Evolutionary conservation across 306 rosid species (phyloP).

Genomic region (Rubus parviflorus): DNA sequence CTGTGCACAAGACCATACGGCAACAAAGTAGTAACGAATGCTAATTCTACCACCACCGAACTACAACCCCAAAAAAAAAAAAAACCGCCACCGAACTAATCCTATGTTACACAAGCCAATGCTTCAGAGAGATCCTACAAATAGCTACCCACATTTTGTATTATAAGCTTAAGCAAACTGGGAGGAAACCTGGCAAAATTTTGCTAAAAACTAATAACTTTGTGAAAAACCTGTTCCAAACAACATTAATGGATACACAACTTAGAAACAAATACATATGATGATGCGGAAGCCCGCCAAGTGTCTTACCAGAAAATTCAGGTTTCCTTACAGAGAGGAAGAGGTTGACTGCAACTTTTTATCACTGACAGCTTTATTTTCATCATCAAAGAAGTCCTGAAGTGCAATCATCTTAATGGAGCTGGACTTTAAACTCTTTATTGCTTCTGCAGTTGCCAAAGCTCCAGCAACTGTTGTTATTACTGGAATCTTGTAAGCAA

Average conservation of each 20-base stretch:
- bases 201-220: not conserved
- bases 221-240: conserved; percentile 5
- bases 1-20: not conserved
- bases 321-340: conserved; percentile 28
- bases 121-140: not conserved
- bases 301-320: conserved; percentile 37
- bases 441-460: conserved; percentile 91
- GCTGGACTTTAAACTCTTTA: conserved; percentile 68
- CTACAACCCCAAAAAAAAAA: not conserved
- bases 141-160: not conserved
- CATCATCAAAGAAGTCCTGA: conserved; percentile 66
- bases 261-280: not conserved
- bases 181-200: not conserved
- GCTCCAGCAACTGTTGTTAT: conserved; percentile 94
- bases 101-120: not conserved
- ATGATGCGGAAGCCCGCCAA: conserved; percentile 18
- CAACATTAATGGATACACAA: conserved; percentile 6
- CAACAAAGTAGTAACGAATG: not conserved
- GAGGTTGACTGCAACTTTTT: conserved; percentile 43
- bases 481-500: conserved; percentile 88
- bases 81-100: not conserved
- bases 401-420: conserved; percentile 84
- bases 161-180: not conserved
- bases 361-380: conserved; percentile 28
- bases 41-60: not conserved